These are phyloP conservation scores for Alternaria sp. DNA, from an alignment of 2,329 filamentous ascomycete species.

Conservation along the genomic window DNA sequence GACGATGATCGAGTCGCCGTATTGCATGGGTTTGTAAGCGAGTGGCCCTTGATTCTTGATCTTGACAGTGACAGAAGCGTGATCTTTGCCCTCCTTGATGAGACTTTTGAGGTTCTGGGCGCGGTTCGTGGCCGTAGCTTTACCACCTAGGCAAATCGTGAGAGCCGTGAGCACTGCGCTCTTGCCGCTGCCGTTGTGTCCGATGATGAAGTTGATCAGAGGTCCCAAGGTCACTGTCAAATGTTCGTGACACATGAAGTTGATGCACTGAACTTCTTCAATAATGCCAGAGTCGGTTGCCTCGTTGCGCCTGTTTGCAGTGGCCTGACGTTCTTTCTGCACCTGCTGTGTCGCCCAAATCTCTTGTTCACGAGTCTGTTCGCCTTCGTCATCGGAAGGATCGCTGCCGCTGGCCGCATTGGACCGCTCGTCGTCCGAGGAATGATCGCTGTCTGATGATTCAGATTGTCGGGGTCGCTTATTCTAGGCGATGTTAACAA, in stretches of 20 bases:
- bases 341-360: constrained; percentile 45
- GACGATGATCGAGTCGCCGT: constrained; percentile 85
- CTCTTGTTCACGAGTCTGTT: constrained; percentile 31
- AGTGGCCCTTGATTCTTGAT: constrained; percentile 90
- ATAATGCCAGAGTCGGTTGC: constrained; percentile 86
- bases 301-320: constrained; percentile 62
- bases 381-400: constrained; percentile 29
- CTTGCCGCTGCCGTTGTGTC: constrained; percentile 97
- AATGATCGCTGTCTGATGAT: constrained; percentile 33
- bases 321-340: constrained; percentile 34
- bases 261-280: constrained; percentile 83
- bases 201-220: constrained; percentile 96
- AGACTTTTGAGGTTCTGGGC: constrained; percentile 88
- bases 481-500: constrained; percentile 35
- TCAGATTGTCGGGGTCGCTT: constrained; percentile 43
- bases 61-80: constrained; percentile 75
- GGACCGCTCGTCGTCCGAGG: constrained; percentile 25
- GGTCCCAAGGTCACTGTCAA: constrained; percentile 87
- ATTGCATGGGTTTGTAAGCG: constrained; percentile 83
- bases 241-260: constrained; percentile 95
- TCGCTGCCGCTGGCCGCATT: constrained; percentile 19
- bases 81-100: constrained; percentile 85
- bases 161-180: constrained; percentile 94
- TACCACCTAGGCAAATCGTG: constrained; percentile 92
- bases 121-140: constrained; percentile 90